phyloP scores from a whole-genome alignment of 768 basidiomycete genomes.

The Pisolithus microcarpus region DNA sequence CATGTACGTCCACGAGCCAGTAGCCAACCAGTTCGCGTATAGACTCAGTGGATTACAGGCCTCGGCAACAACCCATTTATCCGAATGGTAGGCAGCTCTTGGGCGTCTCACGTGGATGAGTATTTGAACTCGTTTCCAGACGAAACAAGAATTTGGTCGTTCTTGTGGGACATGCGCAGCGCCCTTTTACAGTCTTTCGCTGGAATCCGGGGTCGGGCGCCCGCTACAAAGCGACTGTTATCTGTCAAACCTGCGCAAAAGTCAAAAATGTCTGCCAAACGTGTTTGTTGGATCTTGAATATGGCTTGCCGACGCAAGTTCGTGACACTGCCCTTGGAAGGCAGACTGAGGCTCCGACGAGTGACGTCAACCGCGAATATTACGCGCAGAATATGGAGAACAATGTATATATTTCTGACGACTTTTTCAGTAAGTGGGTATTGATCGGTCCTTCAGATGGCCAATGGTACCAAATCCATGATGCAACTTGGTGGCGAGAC shows the following conservation, averaged over 20 bases:
- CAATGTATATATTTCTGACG: constrained; percentile 42
- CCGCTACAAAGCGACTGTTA: constrained; percentile 93
- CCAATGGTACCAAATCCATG: constrained; percentile 55
- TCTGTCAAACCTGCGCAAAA: constrained; percentile 96
- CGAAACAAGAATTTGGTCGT: constrained; percentile 92
- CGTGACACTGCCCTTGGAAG: constrained; percentile 89
- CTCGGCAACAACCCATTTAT: constrained; percentile 88
- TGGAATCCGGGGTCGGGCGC: constrained; percentile 96
- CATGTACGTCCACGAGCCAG: constrained; percentile 46
- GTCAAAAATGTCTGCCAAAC: constrained; percentile 97
- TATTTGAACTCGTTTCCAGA: constrained; percentile 39
- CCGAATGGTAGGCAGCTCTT: constrained; percentile 64
- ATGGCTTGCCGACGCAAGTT: constrained; percentile 93
- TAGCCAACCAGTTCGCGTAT: constrained; percentile 1
- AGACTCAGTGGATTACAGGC: constrained; percentile 36
- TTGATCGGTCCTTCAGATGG: constrained; percentile 42
- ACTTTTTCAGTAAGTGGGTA: neutral
- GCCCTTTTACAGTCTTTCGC: constrained; percentile 94
- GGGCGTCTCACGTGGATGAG: neutral
- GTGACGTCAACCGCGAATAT: constrained; percentile 95
- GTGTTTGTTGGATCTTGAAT: constrained; percentile 93
- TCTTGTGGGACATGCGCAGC: constrained; percentile 96
- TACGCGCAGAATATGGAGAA: constrained; percentile 88
- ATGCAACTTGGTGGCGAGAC: constrained; percentile 51
- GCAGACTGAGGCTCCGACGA: constrained; percentile 84